A percentile compares a stretch with the other conserved stretches of the same genome.
Conservation (phyloP, 2,329 filamentous ascomycete genomes). For the Aspergillus spinulosporus region DNA sequence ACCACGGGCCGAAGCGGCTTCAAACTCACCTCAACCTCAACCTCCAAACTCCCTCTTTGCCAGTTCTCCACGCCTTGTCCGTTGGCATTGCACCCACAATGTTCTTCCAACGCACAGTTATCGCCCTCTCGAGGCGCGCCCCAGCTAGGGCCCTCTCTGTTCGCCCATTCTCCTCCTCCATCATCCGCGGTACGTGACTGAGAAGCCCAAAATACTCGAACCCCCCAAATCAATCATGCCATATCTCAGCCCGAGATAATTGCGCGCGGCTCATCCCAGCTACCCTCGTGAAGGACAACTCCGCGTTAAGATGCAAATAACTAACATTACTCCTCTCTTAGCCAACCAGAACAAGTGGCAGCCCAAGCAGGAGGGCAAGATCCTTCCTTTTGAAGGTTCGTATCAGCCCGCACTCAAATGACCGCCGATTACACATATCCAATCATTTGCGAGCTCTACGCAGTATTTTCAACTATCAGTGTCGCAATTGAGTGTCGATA, state of each 20-base stretch:
- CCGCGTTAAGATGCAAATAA: slow-evolving; percentile 1
- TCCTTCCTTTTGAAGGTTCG: slow-evolving; percentile 48
- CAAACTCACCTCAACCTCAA: slow-evolving; percentile 43
- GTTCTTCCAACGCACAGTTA: slow-evolving; percentile 51
- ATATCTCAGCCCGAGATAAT: slow-evolving; percentile 24
- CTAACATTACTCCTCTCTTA: slow-evolving; percentile 30
- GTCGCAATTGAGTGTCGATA: slow-evolving; percentile 10
- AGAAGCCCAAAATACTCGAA: slow-evolving; percentile 23
- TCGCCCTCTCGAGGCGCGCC: slow-evolving; percentile 48
- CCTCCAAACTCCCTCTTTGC: slow-evolving; percentile 35
- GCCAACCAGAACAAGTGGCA: slow-evolving; percentile 43
- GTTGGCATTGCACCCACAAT: slow-evolving; percentile 35
- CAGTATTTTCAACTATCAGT: background rate
- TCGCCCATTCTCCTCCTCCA: slow-evolving; percentile 48
- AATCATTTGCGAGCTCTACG: background rate
- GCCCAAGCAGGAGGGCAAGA: slow-evolving; percentile 45
- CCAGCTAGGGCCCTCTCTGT: slow-evolving; percentile 44
- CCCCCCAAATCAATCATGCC: slow-evolving; percentile 14
- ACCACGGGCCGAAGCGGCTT: slow-evolving; percentile 41
- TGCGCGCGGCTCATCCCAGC: slow-evolving; percentile 14
- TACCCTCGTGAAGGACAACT: background rate
- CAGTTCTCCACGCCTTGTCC: slow-evolving; percentile 29
- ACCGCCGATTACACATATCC: slow-evolving; percentile 17
- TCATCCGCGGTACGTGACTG: slow-evolving; percentile 48
- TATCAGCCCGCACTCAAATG: slow-evolving; percentile 16